Evolutionary conservation across 306 rosid species (phyloP), one percentile per base, ranked within the genome.

Genomic region (Quillaja saponaria): DNA sequence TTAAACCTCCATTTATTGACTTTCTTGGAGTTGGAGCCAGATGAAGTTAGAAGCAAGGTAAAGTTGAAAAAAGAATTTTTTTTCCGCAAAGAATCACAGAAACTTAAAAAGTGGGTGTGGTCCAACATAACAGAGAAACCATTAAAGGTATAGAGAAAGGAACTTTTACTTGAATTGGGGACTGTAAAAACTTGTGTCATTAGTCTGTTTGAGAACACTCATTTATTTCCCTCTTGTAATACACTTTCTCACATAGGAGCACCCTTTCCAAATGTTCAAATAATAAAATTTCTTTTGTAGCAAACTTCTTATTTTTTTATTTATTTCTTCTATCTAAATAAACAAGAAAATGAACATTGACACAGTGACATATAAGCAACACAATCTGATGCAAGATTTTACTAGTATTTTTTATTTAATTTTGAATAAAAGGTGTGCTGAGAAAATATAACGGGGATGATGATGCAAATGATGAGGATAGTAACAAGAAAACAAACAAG

Each of bases 11-110:
- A 74, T 94, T 89, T 72, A 80, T 94, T 77, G 99, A 94, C 54
- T 94, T 94, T 72, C 99, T 94, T 45, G 99, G 99, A 33, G 97
- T 94, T 13, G 99, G 99, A 83, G 91, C 91, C 80, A 88, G 80
- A 58, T 91, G 94, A 80, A 63, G 64, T 69, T 61, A 55, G 69
- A 56, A 69, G 58, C 57, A 4, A 51, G 60, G 37, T 41, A 82
- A 85, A 73, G 67, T 77, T 75, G 84, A 73, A 73, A 73, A 50
- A n/a, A 31, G 41, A 46, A 4, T 25, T 2, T 2, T 2, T 8
- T 59, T 76, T 57, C 60, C 67, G 5, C 55, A 41, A 71, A 70
- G 35, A 49, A 71, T 53, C 62, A 71, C 55, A 69, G 72, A 67
- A 61, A 14, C 84, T 76, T 58, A 47, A 61, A 74, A n/a, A n/a